Evolutionary conservation across 352 stramenopile species (phyloP).

Genomic region (Saprolegnia parasitica): DNA sequence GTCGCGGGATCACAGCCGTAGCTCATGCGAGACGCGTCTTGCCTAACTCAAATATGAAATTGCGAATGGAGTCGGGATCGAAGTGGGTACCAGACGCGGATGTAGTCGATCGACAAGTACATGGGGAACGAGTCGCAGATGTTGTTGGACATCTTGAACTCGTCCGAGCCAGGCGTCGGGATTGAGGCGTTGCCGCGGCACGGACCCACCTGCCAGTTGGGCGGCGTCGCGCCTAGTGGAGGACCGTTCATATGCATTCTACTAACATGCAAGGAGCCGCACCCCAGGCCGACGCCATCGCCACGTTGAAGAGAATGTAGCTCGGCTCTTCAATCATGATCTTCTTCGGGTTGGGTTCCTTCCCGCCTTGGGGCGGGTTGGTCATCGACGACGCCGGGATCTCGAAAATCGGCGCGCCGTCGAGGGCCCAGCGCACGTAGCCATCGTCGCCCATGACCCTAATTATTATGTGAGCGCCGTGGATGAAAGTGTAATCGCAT

Average conservation of each 20-base stretch:
- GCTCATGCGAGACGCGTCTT: constrained; percentile 51
- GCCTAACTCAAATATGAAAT: constrained; percentile 8
- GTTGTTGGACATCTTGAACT: constrained; percentile 39
- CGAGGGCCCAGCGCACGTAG: constrained; percentile 65
- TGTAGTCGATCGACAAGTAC: constrained; percentile 86
- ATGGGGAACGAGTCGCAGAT: constrained; percentile 77
- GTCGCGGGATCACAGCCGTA: constrained; percentile 52
- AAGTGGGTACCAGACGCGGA: constrained; percentile 47
- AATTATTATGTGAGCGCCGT: too few relatives aligned
- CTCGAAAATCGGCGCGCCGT: constrained; percentile 58
- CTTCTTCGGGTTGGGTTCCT: constrained; percentile 41
- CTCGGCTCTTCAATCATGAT: constrained; percentile 83
- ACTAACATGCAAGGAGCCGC: constrained; percentile 33
- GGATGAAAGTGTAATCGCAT: neutral
- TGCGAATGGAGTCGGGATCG: neutral
- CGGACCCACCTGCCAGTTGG: constrained; percentile 43
- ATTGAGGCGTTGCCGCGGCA: constrained; percentile 58
- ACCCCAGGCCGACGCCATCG: constrained; percentile 85
- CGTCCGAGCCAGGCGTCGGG: constrained; percentile 17
- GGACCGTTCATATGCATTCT: constrained; percentile 34
- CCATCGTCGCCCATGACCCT: constrained; percentile 52
- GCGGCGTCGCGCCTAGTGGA: constrained; percentile 36
- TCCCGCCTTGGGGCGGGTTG: constrained; percentile 43
- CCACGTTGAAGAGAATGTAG: constrained; percentile 94
- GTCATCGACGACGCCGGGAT: constrained; percentile 53